Evolutionary conservation across 148 eudicot genomes (phyloP), one percentile per base, ranked within the genome.

Genomic region (Rhododendron ovatum): DNA sequence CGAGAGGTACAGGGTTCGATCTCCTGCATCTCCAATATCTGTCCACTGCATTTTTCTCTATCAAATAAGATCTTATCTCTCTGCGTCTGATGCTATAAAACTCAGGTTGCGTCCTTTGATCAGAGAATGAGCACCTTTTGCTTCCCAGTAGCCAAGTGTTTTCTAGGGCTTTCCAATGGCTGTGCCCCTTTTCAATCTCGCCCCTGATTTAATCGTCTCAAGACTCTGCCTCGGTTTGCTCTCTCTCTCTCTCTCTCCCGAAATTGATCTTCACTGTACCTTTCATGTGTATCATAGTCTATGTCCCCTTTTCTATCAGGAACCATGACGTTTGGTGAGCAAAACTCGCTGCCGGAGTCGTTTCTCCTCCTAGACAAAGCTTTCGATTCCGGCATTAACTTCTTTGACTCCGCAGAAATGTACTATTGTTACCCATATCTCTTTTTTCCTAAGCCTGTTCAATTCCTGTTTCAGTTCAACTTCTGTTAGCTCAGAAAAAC

Each of bases 401-500:
- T 96, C 95, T 96, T 95, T 86, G 98, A 96, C 77, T 96, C 98
- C 10, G 98, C 98, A 30, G 98, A 96, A 92, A 96, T 96, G 98
- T 96, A 91, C 30, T 30, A 3, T 6, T 35, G 2, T 18, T 55
- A 37, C 45, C 45, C 78, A 5, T 22, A 3, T 77, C 9, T 20
- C 26, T 22, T 41, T 1, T 20, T 74, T 17, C 51, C 50, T 7
- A 22, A 20, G 80, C 5, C 13, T 39, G 47, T 76, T 76, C 47
- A 76, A 17, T 76, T 39, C 26, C n/a, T 18, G 9, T 41, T 43
- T 77, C 28, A 77, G 20, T 75, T 75, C 13, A 41, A 41, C 51
- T 77, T 77, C 30, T 77, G 7, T 14, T 11, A 69, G 14, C 28
- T 41, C 47, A 17, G 50, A 41, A 10, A 77, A 20, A 77, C 3